Base-by-base conservation (phyloP, 805 yeast species). In the Candida bentonensis region DNA sequence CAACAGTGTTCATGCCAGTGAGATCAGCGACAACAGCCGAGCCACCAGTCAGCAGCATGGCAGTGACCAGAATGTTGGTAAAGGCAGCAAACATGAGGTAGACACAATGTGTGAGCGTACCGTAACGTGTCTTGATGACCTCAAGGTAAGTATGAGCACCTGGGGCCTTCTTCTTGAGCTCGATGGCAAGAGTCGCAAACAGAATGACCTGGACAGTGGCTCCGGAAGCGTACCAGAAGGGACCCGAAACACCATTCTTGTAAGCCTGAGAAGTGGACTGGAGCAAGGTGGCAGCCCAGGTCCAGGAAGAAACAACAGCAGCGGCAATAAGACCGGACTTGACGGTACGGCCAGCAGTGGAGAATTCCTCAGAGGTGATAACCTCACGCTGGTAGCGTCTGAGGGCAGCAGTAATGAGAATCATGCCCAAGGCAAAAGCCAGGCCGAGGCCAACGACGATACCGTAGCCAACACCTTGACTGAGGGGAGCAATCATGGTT, bases 241-340 rank as follows among this genome's bases (percentile, higher is more conserved):
- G 81, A 41, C 94, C 95, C 26, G 79, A 65, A 4, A 88, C 74
- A 55, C 97, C 97, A 46, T 77, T 69, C 39, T 66, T 66, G 62
- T 83, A 87, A 21, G 84, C 84, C 59, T 82, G 87, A 20, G 94
- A 75, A 1, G 94, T 76, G 2, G 86, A 77, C 30, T 78, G 78
- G 25, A 83, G 66, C 41, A 83, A 63, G 1, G 94, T 83, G 2
- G 86, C 84, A n/a, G 83, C 83, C 87, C 87, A 80, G 7, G 96
- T 86, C 97, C 97, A 88, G 5, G 89, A 79, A 11, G 89, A 79
- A 5, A 87, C 95, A 23, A 88, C 96, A 4, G 95, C 95, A 4
- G 94, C 79, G 3, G 89, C 79, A 49, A 86, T 80, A 51, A 88
- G 68, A 42, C 92, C 92, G 0, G 89, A 78, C 53, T 81, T 82